Percentiles rank a stretch among this genome's conserved stretches.
Evolutionary conservation across 2,329 filamentous ascomycete genomes (phyloP).

Genomic region (Aspergillus amoenus): DNA sequence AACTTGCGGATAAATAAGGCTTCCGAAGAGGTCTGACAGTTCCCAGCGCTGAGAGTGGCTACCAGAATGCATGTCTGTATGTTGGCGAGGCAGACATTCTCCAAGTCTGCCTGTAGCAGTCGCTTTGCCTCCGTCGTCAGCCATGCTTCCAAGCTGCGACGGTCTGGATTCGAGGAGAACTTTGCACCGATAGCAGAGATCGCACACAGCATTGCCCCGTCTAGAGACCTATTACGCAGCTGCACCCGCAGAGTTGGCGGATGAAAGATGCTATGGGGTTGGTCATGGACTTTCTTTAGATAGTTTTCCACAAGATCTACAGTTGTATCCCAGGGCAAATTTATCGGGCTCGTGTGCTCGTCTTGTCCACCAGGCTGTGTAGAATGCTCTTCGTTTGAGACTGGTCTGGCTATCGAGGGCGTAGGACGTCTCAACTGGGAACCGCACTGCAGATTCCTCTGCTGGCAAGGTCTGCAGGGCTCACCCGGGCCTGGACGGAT

Average conservation of each 20-base stretch:
- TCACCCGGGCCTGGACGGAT: neutral
- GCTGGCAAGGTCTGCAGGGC: neutral
- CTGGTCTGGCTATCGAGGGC: no score
- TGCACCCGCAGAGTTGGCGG: neutral
- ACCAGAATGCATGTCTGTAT: conserved; percentile 35
- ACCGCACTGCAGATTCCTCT: neutral
- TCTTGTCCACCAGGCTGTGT: no score
- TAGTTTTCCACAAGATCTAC: conserved; percentile 2
- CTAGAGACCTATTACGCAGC: neutral
- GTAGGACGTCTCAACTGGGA: no score
- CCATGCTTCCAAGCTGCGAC: neutral
- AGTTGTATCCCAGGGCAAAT: neutral
- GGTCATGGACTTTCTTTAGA: conserved; percentile 7
- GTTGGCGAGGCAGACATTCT: conserved; percentile 23
- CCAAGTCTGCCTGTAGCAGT: conserved; percentile 48
- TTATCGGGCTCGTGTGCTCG: no score
- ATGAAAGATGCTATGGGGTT: conserved; percentile 10
- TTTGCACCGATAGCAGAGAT: conserved; percentile 3
- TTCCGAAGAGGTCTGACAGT: conserved; percentile 28
- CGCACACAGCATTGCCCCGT: neutral
- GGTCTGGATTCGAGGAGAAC: neutral
- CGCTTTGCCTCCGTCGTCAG: conserved; percentile 13
- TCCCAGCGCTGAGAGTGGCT: conserved; percentile 25
- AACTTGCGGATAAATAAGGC: conserved; percentile 26
- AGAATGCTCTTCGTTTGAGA: no score